Percentiles rank a stretch among this genome's conserved stretches.
These are phyloP conservation scores for Pleurostoma richardsiae DNA, from an alignment of 2,329 filamentous ascomycete species.

Conservation along the genomic window DNA sequence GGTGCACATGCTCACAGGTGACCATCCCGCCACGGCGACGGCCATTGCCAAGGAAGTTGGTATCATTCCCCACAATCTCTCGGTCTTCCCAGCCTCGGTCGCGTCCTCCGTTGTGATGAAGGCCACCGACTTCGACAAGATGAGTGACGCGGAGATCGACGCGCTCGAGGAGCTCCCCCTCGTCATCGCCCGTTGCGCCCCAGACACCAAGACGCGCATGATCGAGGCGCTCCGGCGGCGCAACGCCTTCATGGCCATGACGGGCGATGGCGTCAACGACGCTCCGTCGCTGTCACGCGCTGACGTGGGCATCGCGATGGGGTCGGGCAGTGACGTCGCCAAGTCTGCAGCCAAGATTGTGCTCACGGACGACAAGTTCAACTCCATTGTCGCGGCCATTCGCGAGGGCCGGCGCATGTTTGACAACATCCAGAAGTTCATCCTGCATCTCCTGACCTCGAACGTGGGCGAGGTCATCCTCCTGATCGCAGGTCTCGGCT, in stretches of 20 bases:
- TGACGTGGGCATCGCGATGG: slow-evolving; percentile 88
- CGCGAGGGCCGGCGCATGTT: slow-evolving; percentile 81
- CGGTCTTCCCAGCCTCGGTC: slow-evolving; percentile 54
- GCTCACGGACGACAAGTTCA: slow-evolving; percentile 83
- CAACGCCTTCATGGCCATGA: slow-evolving; percentile 76
- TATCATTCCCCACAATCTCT: slow-evolving; percentile 63
- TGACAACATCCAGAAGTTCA: slow-evolving; percentile 86
- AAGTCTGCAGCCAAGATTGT: slow-evolving; percentile 81
- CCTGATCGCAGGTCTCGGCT: slow-evolving; percentile 74
- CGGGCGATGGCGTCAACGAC: slow-evolving; percentile 84
- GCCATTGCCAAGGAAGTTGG: slow-evolving; percentile 77
- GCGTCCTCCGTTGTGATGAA: slow-evolving; percentile 68
- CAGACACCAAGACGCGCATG: slow-evolving; percentile 86
- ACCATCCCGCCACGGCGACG: slow-evolving; percentile 72
- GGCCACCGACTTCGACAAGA: slow-evolving; percentile 71
- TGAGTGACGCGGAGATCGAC: slow-evolving; percentile 73
- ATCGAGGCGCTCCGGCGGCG: slow-evolving; percentile 81
- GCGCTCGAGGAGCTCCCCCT: slow-evolving; percentile 68
- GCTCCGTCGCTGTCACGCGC: slow-evolving; percentile 74
- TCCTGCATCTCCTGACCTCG: slow-evolving; percentile 72
- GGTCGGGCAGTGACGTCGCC: slow-evolving; percentile 80
- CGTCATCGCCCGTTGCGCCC: slow-evolving; percentile 79
- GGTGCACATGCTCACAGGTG: slow-evolving; percentile 82
- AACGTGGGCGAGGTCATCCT: slow-evolving; percentile 83
- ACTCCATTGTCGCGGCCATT: slow-evolving; percentile 77